Evolutionary conservation across 2,329 filamentous ascomycete genomes (phyloP).

Genomic region (Trichoderma breve): DNA sequence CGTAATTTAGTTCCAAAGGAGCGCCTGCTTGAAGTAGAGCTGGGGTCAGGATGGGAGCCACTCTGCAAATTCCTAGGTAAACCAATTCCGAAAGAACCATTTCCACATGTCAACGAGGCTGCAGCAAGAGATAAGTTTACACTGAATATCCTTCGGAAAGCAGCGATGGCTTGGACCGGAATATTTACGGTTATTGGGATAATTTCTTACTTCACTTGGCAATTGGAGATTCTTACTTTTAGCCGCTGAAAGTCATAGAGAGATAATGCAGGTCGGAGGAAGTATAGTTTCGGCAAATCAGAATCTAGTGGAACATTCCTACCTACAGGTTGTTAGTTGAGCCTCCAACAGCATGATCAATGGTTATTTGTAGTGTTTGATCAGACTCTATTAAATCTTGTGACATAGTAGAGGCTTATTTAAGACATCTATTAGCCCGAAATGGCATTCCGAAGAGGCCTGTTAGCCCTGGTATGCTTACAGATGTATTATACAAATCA

Average conservation of each 20-base stretch:
- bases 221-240: neutral
- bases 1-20: constrained; percentile 17
- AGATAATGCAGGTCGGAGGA: neutral
- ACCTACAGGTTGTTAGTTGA: neutral
- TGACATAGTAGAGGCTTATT: neutral
- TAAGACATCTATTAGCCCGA: neutral
- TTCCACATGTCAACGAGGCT: constrained; percentile 32
- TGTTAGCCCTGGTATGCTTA: neutral
- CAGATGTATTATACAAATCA: neutral
- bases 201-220: neutral
- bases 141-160: neutral
- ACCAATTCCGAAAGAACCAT: constrained; percentile 28
- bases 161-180: neutral
- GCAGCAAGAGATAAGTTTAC: neutral
- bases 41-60: constrained; percentile 38
- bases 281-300: neutral
- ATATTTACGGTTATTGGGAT: neutral
- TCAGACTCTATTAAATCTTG: neutral
- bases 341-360: neutral
- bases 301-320: neutral
- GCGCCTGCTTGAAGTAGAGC: constrained; percentile 31
- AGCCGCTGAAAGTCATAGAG: neutral
- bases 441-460: neutral
- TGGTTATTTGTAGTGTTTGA: neutral
- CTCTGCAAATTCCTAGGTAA: constrained; percentile 38